Evolutionary conservation across 176 grass and related monocot genomes (phyloP).

Genomic region (Carex cristatella): DNA sequence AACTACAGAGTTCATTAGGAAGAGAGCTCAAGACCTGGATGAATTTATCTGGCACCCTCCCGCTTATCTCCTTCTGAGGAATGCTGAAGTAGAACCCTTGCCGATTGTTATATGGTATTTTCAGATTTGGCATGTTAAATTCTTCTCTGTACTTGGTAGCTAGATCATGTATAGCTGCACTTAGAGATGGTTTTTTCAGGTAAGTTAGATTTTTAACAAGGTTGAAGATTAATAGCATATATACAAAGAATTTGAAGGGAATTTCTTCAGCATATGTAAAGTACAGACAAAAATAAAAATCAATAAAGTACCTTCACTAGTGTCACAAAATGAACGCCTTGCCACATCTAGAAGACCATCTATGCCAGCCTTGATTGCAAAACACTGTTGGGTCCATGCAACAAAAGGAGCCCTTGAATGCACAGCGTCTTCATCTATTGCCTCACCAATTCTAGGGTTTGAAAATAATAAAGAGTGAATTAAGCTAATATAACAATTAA

Average conservation of each 20-base stretch:
- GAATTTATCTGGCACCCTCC: conserved; percentile 79
- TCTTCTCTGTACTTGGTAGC: conserved; percentile 73
- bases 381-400: conserved; percentile 86
- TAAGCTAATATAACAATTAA: conserved; percentile 19
- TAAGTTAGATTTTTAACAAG: conserved; percentile 9
- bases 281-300: neutral
- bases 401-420: conserved; percentile 98
- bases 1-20: conserved; percentile 23
- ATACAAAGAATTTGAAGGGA: neutral
- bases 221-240: conserved; percentile 14
- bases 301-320: conserved; percentile 58
- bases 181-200: neutral
- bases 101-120: conserved; percentile 71
- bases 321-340: conserved; percentile 83
- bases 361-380: conserved; percentile 83
- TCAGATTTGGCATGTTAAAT: conserved; percentile 87
- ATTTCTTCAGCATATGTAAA: neutral
- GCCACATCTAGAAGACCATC: conserved; percentile 91
- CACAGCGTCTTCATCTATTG: conserved; percentile 86
- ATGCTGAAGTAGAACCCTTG: conserved; percentile 89
- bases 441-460: conserved; percentile 56
- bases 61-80: conserved; percentile 74
- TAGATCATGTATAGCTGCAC: conserved; percentile 70
- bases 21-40: conserved; percentile 53
- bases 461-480: conserved; percentile 34